Evolutionary conservation across 176 grass and related monocot species (phyloP).

Genomic region (Oryza punctata): DNA sequence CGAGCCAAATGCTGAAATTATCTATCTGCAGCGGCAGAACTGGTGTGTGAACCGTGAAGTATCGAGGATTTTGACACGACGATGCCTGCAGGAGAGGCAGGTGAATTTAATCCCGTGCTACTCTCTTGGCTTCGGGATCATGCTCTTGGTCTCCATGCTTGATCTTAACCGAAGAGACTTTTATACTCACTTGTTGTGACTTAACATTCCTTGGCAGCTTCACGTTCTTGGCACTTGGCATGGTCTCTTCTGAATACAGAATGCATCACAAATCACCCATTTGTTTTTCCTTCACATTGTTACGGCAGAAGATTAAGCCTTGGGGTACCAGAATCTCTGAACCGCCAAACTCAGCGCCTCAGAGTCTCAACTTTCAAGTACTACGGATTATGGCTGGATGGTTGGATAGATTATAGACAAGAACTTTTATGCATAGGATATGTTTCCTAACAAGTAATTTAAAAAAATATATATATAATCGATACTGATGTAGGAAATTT

Average conservation of each 20-base stretch:
- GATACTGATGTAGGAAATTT: too few relatives aligned
- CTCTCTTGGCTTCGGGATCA: not conserved
- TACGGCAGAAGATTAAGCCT: not conserved
- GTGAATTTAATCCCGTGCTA: not conserved
- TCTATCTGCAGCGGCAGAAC: too few relatives aligned
- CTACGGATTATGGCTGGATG: too few relatives aligned
- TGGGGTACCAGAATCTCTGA: not conserved
- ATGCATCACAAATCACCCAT: not conserved
- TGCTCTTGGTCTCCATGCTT: slow-evolving; percentile 1
- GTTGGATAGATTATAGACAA: too few relatives aligned
- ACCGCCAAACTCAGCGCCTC: not conserved
- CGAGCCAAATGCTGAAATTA: not conserved
- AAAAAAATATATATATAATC: too few relatives aligned
- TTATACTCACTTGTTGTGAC: not conserved
- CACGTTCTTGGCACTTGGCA: not conserved
- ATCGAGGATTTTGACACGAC: not conserved
- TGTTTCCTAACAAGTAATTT: too few relatives aligned
- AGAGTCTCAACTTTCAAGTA: too few relatives aligned
- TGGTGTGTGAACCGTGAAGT: not conserved
- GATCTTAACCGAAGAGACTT: not conserved
- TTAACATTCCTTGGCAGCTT: not conserved
- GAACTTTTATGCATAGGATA: too few relatives aligned
- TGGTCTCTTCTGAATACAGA: not conserved
- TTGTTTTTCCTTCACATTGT: not conserved
- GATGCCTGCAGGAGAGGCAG: not conserved